Evolutionary conservation across 2,329 filamentous ascomycete genomes (phyloP).

Genomic region (Diaporthe batatas): DNA sequence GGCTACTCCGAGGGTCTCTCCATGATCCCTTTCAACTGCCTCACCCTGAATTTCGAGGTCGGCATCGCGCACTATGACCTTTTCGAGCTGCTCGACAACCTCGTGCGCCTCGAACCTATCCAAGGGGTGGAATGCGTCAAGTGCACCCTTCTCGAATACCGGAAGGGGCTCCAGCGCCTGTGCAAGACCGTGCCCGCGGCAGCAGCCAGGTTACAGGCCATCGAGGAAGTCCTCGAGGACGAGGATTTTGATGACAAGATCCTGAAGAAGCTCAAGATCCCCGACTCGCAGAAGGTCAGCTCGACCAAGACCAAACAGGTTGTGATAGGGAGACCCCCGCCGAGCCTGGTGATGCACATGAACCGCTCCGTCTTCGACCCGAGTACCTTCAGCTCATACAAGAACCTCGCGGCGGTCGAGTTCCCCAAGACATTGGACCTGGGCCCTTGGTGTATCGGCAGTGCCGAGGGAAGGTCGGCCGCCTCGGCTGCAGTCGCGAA

Average conservation of each 20-base stretch:
- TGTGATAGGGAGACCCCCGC: constrained; percentile 85
- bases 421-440: constrained; percentile 84
- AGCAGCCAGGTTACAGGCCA: constrained; percentile 70
- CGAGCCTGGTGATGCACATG: constrained; percentile 86
- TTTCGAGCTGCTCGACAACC: constrained; percentile 84
- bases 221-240: constrained; percentile 79
- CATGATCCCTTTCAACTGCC: constrained; percentile 92
- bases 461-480: constrained; percentile 51
- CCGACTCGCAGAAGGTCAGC: constrained; percentile 75
- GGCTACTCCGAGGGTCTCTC: constrained; percentile 89
- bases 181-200: constrained; percentile 66
- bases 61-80: constrained; percentile 75
- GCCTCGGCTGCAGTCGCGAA: constrained; percentile 24
- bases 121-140: constrained; percentile 92
- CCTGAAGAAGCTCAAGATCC: constrained; percentile 75
- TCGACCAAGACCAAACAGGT: constrained; percentile 92
- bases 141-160: constrained; percentile 80
- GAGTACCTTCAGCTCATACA: constrained; percentile 80
- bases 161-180: constrained; percentile 62
- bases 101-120: constrained; percentile 86
- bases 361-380: constrained; percentile 95
- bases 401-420: constrained; percentile 83
- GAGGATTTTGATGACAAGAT: constrained; percentile 83
- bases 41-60: constrained; percentile 84
- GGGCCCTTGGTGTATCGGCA: constrained; percentile 87